Evolutionary conservation across 345 rosid species (phyloP).

Genomic region (Theobroma cacao): DNA sequence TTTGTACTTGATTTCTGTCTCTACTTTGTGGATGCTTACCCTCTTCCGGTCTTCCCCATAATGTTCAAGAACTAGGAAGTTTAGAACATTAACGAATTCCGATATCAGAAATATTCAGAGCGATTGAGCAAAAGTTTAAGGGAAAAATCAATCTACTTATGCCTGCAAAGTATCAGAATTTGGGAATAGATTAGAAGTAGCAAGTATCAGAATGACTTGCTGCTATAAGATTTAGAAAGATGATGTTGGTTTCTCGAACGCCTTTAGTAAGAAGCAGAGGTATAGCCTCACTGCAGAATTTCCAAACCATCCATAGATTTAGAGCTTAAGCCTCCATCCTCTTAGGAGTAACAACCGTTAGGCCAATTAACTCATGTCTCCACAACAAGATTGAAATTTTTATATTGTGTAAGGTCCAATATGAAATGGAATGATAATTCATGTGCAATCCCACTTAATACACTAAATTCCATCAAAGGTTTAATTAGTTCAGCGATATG

Average conservation of each 20-base stretch:
- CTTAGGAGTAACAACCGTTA: too few relatives aligned
- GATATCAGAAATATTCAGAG: not conserved
- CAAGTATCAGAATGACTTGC: constrained; percentile 33
- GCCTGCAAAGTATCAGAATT: too few relatives aligned
- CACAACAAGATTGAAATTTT: too few relatives aligned
- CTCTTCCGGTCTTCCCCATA: not conserved
- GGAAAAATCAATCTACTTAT: too few relatives aligned
- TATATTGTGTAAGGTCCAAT: too few relatives aligned
- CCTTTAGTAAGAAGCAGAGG: constrained; percentile 75
- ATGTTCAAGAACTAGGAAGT: not conserved
- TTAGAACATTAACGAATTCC: not conserved
- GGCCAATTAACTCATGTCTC: too few relatives aligned
- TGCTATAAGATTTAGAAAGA: constrained; percentile 91
- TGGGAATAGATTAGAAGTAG: not conserved
- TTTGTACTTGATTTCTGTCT: not conserved
- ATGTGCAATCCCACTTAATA: too few relatives aligned
- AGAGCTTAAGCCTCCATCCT: too few relatives aligned
- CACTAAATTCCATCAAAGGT: too few relatives aligned
- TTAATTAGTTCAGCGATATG: too few relatives aligned
- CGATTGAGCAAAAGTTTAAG: too few relatives aligned
- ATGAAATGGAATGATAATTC: too few relatives aligned
- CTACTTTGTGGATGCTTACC: not conserved
- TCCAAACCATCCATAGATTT: constrained; percentile 36
- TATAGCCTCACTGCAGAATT: constrained; percentile 82
- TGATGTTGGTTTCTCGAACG: constrained; percentile 74